phyloP scores from a whole-genome alignment of 768 basidiomycete species.

The Lactarius psammicola region DNA sequence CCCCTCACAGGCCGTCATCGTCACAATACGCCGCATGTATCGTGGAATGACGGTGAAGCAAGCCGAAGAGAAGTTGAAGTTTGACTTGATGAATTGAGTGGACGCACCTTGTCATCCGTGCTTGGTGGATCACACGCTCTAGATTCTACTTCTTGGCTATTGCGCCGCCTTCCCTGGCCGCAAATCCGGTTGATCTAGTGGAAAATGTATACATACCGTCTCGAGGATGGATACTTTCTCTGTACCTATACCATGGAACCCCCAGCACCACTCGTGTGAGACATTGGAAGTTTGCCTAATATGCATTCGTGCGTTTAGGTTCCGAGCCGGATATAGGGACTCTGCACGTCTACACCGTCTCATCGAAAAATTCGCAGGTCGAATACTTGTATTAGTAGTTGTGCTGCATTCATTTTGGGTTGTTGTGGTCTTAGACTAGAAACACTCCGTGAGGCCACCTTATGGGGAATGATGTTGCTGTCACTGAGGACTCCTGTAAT shows the following conservation, averaged over 20 bases:
- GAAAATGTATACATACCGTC: conserved; percentile 3
- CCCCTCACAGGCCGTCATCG: conserved; percentile 16
- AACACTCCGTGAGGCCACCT: background rate
- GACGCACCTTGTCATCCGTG: background rate
- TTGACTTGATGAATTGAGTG: conserved; percentile 21
- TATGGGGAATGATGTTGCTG: background rate
- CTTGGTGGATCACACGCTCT: conserved; percentile 4
- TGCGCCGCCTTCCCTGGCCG: background rate
- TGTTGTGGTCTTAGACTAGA: background rate
- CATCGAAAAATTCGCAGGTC: background rate
- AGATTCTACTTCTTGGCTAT: background rate
- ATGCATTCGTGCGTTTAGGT: background rate
- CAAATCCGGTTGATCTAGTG: background rate
- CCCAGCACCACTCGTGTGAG: background rate
- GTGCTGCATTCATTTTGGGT: background rate
- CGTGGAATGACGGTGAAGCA: conserved; percentile 19
- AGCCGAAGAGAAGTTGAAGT: conserved; percentile 21
- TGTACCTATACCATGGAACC: conserved; percentile 20
- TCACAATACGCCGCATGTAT: conserved; percentile 19
- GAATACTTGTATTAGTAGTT: background rate
- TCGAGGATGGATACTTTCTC: conserved; percentile 7
- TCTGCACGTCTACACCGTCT: background rate
- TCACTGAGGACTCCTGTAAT: background rate
- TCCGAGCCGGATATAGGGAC: conserved; percentile 1
- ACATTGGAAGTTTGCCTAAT: background rate